These are phyloP conservation scores for Chaetothyriales sp. DNA, from an alignment of 2,329 filamentous ascomycete species.

Conservation along the genomic window DNA sequence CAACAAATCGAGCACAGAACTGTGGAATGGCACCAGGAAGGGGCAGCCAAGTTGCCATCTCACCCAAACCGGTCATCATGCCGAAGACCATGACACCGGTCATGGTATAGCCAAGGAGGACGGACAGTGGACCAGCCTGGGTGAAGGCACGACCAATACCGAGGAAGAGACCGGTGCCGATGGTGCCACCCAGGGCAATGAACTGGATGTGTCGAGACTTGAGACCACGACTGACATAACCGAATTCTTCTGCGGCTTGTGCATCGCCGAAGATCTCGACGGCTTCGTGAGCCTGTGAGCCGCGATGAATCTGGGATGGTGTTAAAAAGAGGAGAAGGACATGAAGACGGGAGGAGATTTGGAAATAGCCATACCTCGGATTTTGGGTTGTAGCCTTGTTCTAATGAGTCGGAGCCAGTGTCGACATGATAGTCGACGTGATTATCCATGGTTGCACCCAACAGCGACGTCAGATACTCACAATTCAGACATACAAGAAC, in stretches of 20 bases:
- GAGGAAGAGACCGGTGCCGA: conserved; percentile 26
- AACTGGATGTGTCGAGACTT: conserved; percentile 29
- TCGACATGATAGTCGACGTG: conserved; percentile 2
- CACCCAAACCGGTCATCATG: conserved; percentile 28
- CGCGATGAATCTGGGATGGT: conserved; percentile 8
- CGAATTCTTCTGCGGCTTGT: conserved; percentile 29
- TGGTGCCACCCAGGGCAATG: conserved; percentile 25
- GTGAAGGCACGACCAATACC: conserved; percentile 25
- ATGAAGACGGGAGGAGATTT: neutral
- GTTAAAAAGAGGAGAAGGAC: conserved; percentile 1
- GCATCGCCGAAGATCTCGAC: conserved; percentile 40
- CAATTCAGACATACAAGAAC: neutral
- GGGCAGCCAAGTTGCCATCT: conserved; percentile 30
- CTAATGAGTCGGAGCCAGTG: conserved; percentile 12
- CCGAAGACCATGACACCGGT: conserved; percentile 19
- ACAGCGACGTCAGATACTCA: neutral
- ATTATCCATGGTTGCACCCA: conserved; percentile 8
- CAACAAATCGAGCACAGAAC: conserved; percentile 28
- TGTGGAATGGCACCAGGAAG: conserved; percentile 30
- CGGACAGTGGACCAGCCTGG: conserved; percentile 24
- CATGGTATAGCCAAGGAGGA: conserved; percentile 26
- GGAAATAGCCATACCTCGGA: conserved; percentile 6
- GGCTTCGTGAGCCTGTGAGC: conserved; percentile 28
- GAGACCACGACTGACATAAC: conserved; percentile 24
- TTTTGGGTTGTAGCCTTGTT: conserved; percentile 5